phyloP scores from a whole-genome alignment of 441 rosid genomes.

The Euphorbia celastroides region DNA sequence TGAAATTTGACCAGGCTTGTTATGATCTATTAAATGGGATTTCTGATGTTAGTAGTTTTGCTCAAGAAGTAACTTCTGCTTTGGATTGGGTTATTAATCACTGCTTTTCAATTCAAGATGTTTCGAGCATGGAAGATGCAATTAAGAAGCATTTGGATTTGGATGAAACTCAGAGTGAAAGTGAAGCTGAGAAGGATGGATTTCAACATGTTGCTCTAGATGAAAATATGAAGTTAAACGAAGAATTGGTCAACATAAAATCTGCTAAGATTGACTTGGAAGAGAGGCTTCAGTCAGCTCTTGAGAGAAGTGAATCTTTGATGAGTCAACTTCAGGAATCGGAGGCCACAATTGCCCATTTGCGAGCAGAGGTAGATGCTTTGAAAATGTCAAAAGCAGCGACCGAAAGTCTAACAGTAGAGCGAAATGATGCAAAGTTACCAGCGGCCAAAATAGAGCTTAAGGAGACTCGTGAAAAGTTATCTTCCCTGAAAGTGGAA shows the following conservation, averaged over 20 bases:
- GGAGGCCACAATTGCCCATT: constrained; percentile 27
- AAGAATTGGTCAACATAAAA: constrained; percentile 26
- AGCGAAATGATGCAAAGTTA: constrained; percentile 36
- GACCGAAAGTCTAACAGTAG: constrained; percentile 28
- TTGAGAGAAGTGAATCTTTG: constrained; percentile 22
- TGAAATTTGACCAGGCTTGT: constrained; percentile 56
- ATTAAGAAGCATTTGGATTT: constrained; percentile 59
- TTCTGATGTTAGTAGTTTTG: constrained; percentile 44
- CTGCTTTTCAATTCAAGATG: constrained; percentile 68
- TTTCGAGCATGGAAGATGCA: constrained; percentile 68
- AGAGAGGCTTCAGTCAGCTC: constrained; percentile 28
- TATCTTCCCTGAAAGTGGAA: constrained; percentile 39
- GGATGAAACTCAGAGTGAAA: constrained; percentile 55
- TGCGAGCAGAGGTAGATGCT: constrained; percentile 35
- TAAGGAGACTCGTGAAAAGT: constrained; percentile 34
- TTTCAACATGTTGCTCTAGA: constrained; percentile 20
- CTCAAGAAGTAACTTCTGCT: constrained; percentile 50
- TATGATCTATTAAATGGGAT: constrained; percentile 50
- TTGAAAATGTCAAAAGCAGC: constrained; percentile 26
- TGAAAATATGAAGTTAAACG: constrained; percentile 27
- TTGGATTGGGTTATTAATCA: constrained; percentile 80
- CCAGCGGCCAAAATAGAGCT: constrained; percentile 32
- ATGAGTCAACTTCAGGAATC: constrained; percentile 42
- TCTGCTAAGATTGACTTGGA: constrained; percentile 30
- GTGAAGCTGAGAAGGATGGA: constrained; percentile 41